These are phyloP conservation scores for Cetradonia linearis DNA, from an alignment of 495 filamentous ascomycete genomes.

Conservation along the genomic window DNA sequence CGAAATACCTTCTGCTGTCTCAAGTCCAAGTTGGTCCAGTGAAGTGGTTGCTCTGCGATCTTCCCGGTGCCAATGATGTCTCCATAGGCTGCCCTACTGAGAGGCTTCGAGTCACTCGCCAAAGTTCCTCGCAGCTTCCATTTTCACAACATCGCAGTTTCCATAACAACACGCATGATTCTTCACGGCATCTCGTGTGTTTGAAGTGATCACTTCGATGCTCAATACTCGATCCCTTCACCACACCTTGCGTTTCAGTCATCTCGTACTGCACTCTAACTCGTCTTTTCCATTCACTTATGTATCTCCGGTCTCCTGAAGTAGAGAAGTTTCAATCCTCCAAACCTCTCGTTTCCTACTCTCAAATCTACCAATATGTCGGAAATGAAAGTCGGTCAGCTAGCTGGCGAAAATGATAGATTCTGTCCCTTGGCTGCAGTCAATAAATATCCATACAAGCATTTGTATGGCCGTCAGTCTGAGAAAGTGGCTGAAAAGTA, in stretches of 20 bases:
- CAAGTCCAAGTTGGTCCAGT: not conserved
- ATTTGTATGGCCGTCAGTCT: conserved; percentile 38
- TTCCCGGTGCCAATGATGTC: not conserved
- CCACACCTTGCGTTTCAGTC: not conserved
- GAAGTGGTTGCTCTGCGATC: not conserved
- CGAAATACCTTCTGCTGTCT: too few relatives aligned
- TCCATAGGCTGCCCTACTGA: not conserved
- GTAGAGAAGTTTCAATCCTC: not conserved
- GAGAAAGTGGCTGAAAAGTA: conserved; percentile 42
- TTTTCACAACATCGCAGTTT: not conserved
- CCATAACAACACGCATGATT: not conserved
- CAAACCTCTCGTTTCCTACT: not conserved
- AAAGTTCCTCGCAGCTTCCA: not conserved
- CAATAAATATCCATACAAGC: conserved; percentile 49
- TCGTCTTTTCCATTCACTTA: not conserved
- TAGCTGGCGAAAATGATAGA: conserved; percentile 26
- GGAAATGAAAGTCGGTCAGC: conserved; percentile 15
- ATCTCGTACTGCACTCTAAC: not conserved
- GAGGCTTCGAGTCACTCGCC: not conserved
- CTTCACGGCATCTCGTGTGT: not conserved
- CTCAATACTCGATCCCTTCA: too few relatives aligned
- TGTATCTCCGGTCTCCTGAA: too few relatives aligned
- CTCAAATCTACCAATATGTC: not conserved
- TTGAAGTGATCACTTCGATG: not conserved
- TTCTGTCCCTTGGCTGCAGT: conserved; percentile 56